phyloP scores from a whole-genome alignment of 345 rosid species.

The Pugionium dolabratum region DNA sequence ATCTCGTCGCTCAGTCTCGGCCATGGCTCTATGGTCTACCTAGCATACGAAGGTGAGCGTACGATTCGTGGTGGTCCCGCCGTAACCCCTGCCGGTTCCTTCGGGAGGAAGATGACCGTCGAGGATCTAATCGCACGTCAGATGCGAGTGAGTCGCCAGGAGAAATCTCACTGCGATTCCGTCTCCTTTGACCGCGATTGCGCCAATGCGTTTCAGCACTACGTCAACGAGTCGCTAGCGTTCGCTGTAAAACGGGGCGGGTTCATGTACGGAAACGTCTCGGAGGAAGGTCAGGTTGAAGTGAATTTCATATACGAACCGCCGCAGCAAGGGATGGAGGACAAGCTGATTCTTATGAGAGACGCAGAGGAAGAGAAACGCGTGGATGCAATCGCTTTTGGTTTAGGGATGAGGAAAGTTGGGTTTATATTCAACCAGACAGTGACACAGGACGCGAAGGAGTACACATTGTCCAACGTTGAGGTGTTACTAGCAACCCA shows the following conservation, averaged over 20 bases:
- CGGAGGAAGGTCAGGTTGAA: constrained; percentile 69
- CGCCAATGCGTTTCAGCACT: constrained; percentile 74
- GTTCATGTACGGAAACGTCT: constrained; percentile 77
- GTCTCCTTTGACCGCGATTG: constrained; percentile 82
- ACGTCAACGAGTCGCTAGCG: constrained; percentile 74
- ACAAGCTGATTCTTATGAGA: constrained; percentile 52
- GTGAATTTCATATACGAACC: constrained; percentile 86
- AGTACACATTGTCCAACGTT: constrained; percentile 68
- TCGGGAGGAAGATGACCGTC: constrained; percentile 96
- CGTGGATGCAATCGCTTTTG: constrained; percentile 75
- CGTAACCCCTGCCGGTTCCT: constrained; percentile 76
- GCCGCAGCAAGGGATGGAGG: constrained; percentile 78
- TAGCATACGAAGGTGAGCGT: constrained; percentile 81
- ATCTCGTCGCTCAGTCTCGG: constrained; percentile 62
- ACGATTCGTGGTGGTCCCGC: constrained; percentile 61
- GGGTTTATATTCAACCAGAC: constrained; percentile 85
- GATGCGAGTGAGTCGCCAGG: constrained; percentile 83
- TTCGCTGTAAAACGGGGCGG: constrained; percentile 90
- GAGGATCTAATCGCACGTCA: constrained; percentile 90
- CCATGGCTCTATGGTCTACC: constrained; percentile 77
- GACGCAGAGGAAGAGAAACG: constrained; percentile 67
- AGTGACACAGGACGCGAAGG: constrained; percentile 67
- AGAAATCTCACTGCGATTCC: constrained; percentile 54
- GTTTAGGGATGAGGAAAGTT: constrained; percentile 82
- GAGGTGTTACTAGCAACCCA: constrained; percentile 76